Conservation (phyloP, 169 alveolate species). For the Plasmodium blacklocki region DNA sequence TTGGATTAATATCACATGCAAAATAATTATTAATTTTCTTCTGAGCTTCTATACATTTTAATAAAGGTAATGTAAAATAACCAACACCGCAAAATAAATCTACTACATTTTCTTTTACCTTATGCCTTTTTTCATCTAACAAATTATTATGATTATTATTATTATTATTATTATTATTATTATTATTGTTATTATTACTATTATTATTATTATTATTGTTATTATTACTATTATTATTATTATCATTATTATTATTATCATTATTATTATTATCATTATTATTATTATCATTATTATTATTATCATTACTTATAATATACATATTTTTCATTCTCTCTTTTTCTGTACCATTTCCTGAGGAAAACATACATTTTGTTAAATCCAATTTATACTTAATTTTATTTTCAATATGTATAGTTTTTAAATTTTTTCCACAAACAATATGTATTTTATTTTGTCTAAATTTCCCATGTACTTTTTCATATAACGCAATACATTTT, state of each 20-base stretch:
- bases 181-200: constrained; percentile 16
- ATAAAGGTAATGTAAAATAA: constrained; percentile 82
- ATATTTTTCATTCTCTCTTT: constrained; percentile 58
- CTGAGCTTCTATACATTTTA: constrained; percentile 62
- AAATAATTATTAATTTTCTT: constrained; percentile 47
- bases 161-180: constrained; percentile 26
- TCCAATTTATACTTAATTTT: constrained; percentile 78
- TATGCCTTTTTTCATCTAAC: neutral
- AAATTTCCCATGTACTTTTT: constrained; percentile 64
- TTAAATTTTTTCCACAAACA: constrained; percentile 54
- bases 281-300: constrained; percentile 3
- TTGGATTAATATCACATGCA: constrained; percentile 82
- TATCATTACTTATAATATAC: neutral
- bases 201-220: constrained; percentile 25
- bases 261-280: constrained; percentile 45
- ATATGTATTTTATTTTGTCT: constrained; percentile 58
- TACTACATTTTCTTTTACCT: constrained; percentile 79
- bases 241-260: constrained; percentile 5
- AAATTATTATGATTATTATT: constrained; percentile 44
- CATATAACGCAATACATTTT: constrained; percentile 69
- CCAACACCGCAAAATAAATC: constrained; percentile 89
- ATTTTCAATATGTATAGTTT: constrained; percentile 76
- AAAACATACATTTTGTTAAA: constrained; percentile 81
- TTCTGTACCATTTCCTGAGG: constrained; percentile 84
- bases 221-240: constrained; percentile 54